Percentiles rank a stretch among this genome's conserved stretches.
These are phyloP conservation scores for Hydnomerulius pinastri DNA, from an alignment of 768 basidiomycete genomes.

Conservation along the genomic window DNA sequence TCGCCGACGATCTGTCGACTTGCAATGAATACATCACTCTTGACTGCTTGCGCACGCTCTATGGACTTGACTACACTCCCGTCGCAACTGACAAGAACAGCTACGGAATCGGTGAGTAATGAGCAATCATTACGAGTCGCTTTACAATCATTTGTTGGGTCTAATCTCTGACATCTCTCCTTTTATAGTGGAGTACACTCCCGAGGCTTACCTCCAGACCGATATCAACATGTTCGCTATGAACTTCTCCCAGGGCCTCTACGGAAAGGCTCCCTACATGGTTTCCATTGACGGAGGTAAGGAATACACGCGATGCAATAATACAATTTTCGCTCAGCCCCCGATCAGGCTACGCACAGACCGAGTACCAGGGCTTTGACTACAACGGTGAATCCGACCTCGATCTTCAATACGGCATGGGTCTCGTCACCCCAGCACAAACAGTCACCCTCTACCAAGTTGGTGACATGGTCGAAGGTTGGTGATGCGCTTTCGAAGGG, in stretches of 20 bases:
- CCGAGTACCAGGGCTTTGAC: conserved; percentile 19
- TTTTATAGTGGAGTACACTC: conserved; percentile 34
- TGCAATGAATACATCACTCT: conserved; percentile 33
- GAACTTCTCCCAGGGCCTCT: conserved; percentile 25
- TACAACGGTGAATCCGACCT: conserved; percentile 34
- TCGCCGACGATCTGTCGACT: conserved; percentile 13
- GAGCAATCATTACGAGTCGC: not conserved
- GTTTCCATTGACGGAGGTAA: conserved; percentile 36
- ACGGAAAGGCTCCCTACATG: conserved; percentile 27
- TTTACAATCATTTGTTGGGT: not conserved
- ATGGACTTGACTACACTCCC: conserved; percentile 18
- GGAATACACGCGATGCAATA: not conserved
- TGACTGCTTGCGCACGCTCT: conserved; percentile 32
- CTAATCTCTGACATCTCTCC: not conserved
- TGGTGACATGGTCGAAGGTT: conserved; percentile 31
- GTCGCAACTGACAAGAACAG: conserved; percentile 20
- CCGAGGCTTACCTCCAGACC: conserved; percentile 29
- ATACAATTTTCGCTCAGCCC: not conserved
- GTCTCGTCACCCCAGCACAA: conserved; percentile 24
- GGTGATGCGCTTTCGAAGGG: not conserved
- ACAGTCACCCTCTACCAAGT: conserved; percentile 33
- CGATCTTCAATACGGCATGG: conserved; percentile 35
- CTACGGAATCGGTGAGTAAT: conserved; percentile 30
- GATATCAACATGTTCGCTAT: conserved; percentile 33
- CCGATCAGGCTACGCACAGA: conserved; percentile 28